A percentile compares a stretch with the other conserved stretches of the same genome.
Evolutionary conservation across 495 filamentous ascomycete genomes (phyloP).

Genomic region (Xylaria cubensis): DNA sequence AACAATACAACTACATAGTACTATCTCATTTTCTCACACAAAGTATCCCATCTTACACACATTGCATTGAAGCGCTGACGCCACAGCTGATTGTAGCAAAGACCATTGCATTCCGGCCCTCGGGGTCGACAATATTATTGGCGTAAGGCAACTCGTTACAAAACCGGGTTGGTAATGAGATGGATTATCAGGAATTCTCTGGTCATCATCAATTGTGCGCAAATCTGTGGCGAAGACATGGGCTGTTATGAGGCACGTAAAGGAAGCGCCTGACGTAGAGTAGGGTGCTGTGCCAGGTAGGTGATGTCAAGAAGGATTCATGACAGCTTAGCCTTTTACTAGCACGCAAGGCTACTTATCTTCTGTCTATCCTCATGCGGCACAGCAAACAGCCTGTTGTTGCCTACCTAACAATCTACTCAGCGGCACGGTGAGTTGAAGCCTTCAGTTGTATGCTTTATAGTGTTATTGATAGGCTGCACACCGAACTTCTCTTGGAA

Average conservation of each 20-base stretch:
- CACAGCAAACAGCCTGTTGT: background rate
- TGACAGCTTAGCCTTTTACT: background rate
- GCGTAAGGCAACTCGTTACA: background rate
- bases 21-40: background rate
- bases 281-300: background rate
- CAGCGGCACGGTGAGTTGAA: background rate
- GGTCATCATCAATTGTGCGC: background rate
- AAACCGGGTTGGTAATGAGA: background rate
- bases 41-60: background rate
- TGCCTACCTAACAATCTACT: background rate
- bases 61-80: background rate
- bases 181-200: background rate
- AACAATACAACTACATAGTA: background rate
- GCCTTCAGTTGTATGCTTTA: background rate
- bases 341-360: background rate
- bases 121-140: background rate
- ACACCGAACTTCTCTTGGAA: background rate
- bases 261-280: conserved; percentile 2
- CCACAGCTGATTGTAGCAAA: background rate
- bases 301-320: conserved; percentile 11
- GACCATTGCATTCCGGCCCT: background rate
- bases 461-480: background rate
- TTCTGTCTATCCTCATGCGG: background rate
- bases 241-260: background rate
- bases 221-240: background rate